phyloP scores from a whole-genome alignment of 108 stramenopile species.

The Cyclotella cryptica region DNA sequence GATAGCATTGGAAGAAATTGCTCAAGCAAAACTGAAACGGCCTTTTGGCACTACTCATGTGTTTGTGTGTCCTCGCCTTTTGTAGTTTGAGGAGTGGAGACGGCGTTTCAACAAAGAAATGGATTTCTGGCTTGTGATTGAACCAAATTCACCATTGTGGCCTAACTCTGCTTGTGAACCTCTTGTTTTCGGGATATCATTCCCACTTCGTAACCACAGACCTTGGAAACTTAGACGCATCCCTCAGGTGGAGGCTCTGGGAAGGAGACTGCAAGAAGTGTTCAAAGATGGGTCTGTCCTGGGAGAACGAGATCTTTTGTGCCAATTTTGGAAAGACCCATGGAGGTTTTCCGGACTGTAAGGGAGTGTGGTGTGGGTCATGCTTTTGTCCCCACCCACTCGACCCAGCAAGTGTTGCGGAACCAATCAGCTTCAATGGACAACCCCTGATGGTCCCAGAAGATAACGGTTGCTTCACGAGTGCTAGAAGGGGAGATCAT shows the following conservation, averaged over 20 bases:
- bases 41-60: slow-evolving; percentile 2
- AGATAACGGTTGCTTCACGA: neutral
- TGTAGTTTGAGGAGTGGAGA: slow-evolving; percentile 14
- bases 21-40: slow-evolving; percentile 1
- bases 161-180: slow-evolving; percentile 36
- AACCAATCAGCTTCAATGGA: slow-evolving; percentile 13
- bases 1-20: slow-evolving; percentile 8
- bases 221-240: slow-evolving; percentile 27
- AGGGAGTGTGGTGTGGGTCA: slow-evolving; percentile 10
- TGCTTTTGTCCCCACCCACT: slow-evolving; percentile 16
- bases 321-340: slow-evolving; percentile 35
- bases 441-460: slow-evolving; percentile 3
- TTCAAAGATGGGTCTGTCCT: neutral
- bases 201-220: slow-evolving; percentile 27
- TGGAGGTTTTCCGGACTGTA: neutral
- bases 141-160: slow-evolving; percentile 22
- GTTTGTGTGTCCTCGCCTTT: slow-evolving; percentile 7
- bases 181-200: slow-evolving; percentile 35
- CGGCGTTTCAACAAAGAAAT: slow-evolving; percentile 12
- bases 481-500: slow-evolving; percentile 17
- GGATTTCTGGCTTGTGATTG: slow-evolving; percentile 10
- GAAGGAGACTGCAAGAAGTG: slow-evolving; percentile 19
- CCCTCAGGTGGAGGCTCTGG: slow-evolving; percentile 17
- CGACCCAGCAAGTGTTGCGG: neutral
- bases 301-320: slow-evolving; percentile 27